Percentiles rank a stretch among this genome's conserved stretches.
These are phyloP conservation scores for Fusarium virguliforme DNA, from an alignment of 2,329 filamentous ascomycete species.

Conservation along the genomic window DNA sequence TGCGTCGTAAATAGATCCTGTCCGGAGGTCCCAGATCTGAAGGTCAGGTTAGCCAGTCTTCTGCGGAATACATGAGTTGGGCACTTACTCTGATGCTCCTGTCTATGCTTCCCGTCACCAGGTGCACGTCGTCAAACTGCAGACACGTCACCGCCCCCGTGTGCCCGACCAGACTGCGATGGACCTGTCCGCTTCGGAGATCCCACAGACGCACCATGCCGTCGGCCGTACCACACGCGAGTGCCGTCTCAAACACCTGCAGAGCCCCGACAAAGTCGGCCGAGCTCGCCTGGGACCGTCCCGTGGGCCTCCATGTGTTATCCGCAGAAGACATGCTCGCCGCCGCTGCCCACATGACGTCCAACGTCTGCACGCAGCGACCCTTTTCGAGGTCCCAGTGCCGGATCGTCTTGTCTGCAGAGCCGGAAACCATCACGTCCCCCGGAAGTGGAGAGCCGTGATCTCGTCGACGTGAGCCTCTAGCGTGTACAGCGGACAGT, in stretches of 20 bases:
- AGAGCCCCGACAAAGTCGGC: constrained; percentile 96
- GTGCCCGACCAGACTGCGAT: constrained; percentile 94
- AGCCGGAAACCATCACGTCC: constrained; percentile 93
- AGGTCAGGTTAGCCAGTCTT: constrained; percentile 45
- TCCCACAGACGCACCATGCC: constrained; percentile 99
- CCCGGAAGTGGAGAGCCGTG: constrained; percentile 91
- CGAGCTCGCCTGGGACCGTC: constrained; percentile 72
- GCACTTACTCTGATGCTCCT: constrained; percentile 90
- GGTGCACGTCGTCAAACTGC: constrained; percentile 95
- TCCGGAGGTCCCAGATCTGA: constrained; percentile 98
- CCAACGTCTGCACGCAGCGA: constrained; percentile 96
- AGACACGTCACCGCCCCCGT: constrained; percentile 94
- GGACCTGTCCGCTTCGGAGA: constrained; percentile 95
- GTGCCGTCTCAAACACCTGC: constrained; percentile 95
- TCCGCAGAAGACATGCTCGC: constrained; percentile 76
- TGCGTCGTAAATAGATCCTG: constrained; percentile 94
- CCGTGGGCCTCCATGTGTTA: constrained; percentile 80
- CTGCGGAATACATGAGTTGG: background rate
- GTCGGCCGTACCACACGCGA: constrained; percentile 96
- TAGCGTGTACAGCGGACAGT: constrained; percentile 90
- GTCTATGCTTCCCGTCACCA: constrained; percentile 94
- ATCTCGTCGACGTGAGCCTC: constrained; percentile 94
- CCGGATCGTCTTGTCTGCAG: constrained; percentile 95
- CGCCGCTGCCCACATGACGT: constrained; percentile 97
- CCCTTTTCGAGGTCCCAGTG: constrained; percentile 99